A percentile compares a stretch with the other conserved stretches of the same genome.
phyloP scores from a whole-genome alignment of 176 grass and related monocot genomes.

The Chloris gayana region DNA sequence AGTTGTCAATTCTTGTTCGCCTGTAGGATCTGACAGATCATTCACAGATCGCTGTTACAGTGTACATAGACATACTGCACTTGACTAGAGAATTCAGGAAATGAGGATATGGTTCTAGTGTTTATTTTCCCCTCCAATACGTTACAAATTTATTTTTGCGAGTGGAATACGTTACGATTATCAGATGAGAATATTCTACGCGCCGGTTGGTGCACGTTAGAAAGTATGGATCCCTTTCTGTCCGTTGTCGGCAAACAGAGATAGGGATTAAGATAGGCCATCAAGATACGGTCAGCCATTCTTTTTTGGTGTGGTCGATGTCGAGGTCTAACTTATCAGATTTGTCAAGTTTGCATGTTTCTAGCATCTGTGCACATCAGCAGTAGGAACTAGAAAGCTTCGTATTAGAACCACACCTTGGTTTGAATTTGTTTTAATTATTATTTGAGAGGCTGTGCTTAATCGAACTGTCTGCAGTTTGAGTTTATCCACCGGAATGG shows the following conservation, averaged over 20 bases:
- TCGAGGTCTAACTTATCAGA: conserved; percentile 10
- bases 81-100: conserved; percentile 9
- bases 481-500: not conserved
- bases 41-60: not conserved
- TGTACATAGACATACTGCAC: not conserved
- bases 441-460: conserved; percentile 6
- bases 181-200: not conserved
- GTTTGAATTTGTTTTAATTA: not conserved
- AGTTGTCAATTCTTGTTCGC: conserved; percentile 10
- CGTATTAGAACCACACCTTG: not conserved
- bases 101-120: not conserved
- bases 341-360: conserved; percentile 23
- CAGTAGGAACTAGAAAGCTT: not conserved
- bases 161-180: no score
- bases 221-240: conserved; percentile 23
- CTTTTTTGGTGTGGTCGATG: not conserved
- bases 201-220: conserved; percentile 10
- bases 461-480: not conserved
- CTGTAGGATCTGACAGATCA: conserved; percentile 34
- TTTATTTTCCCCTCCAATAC: not conserved
- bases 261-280: conserved; percentile 9
- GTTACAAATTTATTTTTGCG: no score
- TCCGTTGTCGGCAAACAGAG: conserved; percentile 1
- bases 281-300: conserved; percentile 5
- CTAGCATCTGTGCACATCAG: not conserved